A percentile compares a stretch with the other conserved stretches of the same genome.
Conservation (phyloP, 2,329 filamentous ascomycete genomes). For the Colletotrichum sp. region DNA sequence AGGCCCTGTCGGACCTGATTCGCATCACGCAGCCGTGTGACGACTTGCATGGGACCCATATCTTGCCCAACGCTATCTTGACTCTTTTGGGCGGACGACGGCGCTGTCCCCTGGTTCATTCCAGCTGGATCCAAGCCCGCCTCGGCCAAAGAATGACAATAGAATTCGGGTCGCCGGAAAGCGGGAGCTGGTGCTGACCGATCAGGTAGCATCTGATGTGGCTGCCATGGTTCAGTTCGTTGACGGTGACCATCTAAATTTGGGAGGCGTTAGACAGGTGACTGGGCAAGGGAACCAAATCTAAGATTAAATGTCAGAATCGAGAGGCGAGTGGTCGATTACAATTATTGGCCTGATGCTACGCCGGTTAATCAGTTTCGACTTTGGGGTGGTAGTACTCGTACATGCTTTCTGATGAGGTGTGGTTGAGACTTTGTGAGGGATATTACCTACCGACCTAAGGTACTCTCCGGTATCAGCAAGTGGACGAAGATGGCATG, state of each 20-base stretch:
- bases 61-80: background rate
- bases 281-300: background rate
- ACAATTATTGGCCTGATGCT: background rate
- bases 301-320: constrained; percentile 8
- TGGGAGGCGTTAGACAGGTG: constrained; percentile 8
- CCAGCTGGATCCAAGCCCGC: background rate
- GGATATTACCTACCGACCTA: background rate
- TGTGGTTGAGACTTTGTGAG: background rate
- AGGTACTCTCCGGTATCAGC: background rate
- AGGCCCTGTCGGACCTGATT: background rate
- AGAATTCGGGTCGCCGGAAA: background rate
- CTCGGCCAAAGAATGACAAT: background rate
- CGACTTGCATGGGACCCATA: background rate
- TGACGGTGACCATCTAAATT: background rate
- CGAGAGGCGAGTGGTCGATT: constrained; percentile 9
- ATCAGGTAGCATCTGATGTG: background rate
- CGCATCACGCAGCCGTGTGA: constrained; percentile 1
- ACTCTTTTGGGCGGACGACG: background rate
- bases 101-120: background rate
- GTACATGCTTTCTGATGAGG: background rate
- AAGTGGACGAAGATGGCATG: background rate
- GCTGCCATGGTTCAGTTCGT: background rate
- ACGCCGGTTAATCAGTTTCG: background rate
- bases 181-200: background rate
- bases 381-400: background rate